Base-by-base conservation (phyloP, 768 basidiomycete genomes). In the Strobilomyces echinocephalus region DNA sequence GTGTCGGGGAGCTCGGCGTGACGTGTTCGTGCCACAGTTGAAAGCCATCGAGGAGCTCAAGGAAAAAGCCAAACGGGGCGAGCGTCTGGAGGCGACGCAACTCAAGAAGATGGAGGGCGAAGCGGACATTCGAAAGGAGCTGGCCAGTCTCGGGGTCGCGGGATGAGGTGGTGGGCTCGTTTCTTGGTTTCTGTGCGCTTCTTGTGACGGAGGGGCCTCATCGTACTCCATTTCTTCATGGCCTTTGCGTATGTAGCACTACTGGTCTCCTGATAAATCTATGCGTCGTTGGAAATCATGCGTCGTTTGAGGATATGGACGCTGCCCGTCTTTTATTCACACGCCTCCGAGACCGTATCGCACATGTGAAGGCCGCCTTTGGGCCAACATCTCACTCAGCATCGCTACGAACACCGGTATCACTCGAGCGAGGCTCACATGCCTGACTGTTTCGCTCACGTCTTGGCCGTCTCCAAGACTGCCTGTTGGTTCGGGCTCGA, bases 1-100 rank as follows among this genome's bases (percentile, higher is more conserved):
- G 8, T 2, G 12, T 20, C 48, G 39, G 39, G 54, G n/a, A 4
- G 57, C 15, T 1, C 15, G 14, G 12, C 14, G 7, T n/a, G 16
- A 16, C 16, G 14, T 26, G 26, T 43, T 9, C 9, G 18, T 40
- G 6, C 4, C 52, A 35, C 60, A 97, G 94, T 78, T 99, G 60
- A 97, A 97, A 69, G 95, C 95, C n/a, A 98, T 99, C 60, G 93
- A 97, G 20, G 95, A 98, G 64, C 82, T 99, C 46, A 98, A 97
- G 75, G 91, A 90, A 60, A 93, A 94, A 74, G 80, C 83, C 26
- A 87, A 82, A 64, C 82, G 88, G 34, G 95, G 97, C 1, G 95
- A 98, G 69, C 82, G 87, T 51, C 78, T 99, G 30, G 95, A 99
- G 70, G 86, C 85, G 52, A 99, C 95, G 16, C 95, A 99, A 72